Evolutionary conservation across 176 grass and related monocot genomes (phyloP).

Genomic region (Carex parvula): DNA sequence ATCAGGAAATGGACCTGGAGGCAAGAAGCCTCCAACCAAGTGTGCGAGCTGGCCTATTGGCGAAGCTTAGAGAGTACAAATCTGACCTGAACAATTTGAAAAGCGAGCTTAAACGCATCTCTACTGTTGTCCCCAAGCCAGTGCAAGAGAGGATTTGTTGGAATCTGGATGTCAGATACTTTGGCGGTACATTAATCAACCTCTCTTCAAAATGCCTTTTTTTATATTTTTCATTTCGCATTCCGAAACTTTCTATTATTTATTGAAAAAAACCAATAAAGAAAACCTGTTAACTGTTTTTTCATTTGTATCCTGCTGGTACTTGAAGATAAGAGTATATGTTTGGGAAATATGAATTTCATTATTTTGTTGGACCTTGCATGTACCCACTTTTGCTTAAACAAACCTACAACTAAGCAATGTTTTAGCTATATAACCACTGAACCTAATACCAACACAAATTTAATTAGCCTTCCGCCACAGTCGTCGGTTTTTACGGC

Average conservation of each 20-base stretch:
- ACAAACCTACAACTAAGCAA: neutral
- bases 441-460: neutral
- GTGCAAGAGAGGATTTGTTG: conserved; percentile 67
- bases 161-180: conserved; percentile 80
- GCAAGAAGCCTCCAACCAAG: conserved; percentile 90
- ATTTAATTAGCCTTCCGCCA: neutral
- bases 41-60: conserved; percentile 62
- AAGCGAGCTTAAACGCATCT: conserved; percentile 63
- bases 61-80: conserved; percentile 91
- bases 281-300: neutral
- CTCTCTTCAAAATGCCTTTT: neutral
- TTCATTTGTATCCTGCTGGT: neutral
- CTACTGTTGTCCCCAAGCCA: conserved; percentile 40
- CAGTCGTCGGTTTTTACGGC: neutral
- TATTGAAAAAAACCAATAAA: neutral
- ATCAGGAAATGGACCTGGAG: conserved; percentile 98
- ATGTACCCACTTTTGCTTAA: neutral
- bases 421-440: neutral
- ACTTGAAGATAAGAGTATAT: neutral
- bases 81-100: conserved; percentile 94
- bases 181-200: conserved; percentile 41
- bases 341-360: neutral
- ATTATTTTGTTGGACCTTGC: neutral
- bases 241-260: neutral
- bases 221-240: neutral